Conservation (phyloP, 495 filamentous ascomycete genomes). For the Copromyces sp. region DNA sequence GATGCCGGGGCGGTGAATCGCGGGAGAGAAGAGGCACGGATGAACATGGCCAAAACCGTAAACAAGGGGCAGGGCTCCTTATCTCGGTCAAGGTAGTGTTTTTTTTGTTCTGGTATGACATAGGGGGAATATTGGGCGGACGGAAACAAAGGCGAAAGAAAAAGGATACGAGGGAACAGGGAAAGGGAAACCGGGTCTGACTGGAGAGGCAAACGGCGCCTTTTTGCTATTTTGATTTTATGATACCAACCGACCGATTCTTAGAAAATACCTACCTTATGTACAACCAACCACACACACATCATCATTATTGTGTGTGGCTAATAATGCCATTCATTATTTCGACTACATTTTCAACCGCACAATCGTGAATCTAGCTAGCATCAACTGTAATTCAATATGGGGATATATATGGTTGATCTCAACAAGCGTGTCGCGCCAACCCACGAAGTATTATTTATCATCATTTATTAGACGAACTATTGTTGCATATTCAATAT, state of each 20-base stretch:
- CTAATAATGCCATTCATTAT: neutral
- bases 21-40: no score
- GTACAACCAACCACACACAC: neutral
- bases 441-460: neutral
- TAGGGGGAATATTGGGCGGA: neutral
- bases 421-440: neutral
- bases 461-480: no score
- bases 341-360: neutral
- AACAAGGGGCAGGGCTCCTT: neutral
- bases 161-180: neutral
- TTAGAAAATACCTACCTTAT: neutral
- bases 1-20: no score
- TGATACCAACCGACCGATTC: neutral
- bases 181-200: neutral
- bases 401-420: neutral
- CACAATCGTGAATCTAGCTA: neutral
- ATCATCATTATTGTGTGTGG: neutral
- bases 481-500: no score
- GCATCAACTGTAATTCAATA: neutral
- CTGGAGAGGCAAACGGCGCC: neutral
- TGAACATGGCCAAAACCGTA: neutral
- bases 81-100: neutral
- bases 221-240: neutral
- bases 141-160: neutral
- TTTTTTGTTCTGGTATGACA: neutral